Conservation (phyloP, 345 rosid species). For the Noccaea bulbosa region DNA sequence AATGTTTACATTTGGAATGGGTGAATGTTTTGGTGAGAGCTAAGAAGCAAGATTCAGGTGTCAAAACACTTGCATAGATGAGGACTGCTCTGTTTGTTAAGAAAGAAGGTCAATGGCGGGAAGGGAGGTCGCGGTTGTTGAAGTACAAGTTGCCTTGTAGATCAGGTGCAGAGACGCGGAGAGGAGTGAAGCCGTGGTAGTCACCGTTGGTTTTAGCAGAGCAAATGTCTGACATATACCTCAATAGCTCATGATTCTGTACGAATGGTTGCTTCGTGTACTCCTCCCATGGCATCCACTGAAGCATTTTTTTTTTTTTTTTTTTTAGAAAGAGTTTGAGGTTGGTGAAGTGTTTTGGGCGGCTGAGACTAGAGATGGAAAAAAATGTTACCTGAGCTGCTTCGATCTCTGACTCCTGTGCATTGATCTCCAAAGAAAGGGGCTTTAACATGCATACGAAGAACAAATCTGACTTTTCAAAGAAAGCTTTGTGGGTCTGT, state of each 20-base stretch:
- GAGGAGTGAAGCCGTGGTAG: constrained; percentile 47
- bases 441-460: constrained; percentile 83
- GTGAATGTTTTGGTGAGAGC: constrained; percentile 17
- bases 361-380: constrained; percentile 4
- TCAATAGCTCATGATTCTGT: constrained; percentile 43
- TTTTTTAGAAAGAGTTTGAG: constrained; percentile 17
- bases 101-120: constrained; percentile 25
- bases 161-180: constrained; percentile 38
- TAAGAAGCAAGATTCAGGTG: not conserved
- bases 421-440: constrained; percentile 61
- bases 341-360: constrained; percentile 3
- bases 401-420: constrained; percentile 76
- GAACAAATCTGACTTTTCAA: constrained; percentile 78
- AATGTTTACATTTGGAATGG: constrained; percentile 16
- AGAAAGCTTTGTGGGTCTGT: constrained; percentile 74
- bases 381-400: constrained; percentile 64
- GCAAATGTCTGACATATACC: constrained; percentile 46
- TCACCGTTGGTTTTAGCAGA: constrained; percentile 41
- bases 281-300: constrained; percentile 80
- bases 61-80: constrained; percentile 26
- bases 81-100: not conserved
- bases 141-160: constrained; percentile 42
- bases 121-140: constrained; percentile 42
- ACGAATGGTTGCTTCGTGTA: constrained; percentile 47
- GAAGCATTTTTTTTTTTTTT: constrained; percentile 33